Evolutionary conservation across 1,284 basidiomycete species (phyloP), one percentile per base, ranked within the genome.

Genomic region (Ceratobasidium sp.): DNA sequence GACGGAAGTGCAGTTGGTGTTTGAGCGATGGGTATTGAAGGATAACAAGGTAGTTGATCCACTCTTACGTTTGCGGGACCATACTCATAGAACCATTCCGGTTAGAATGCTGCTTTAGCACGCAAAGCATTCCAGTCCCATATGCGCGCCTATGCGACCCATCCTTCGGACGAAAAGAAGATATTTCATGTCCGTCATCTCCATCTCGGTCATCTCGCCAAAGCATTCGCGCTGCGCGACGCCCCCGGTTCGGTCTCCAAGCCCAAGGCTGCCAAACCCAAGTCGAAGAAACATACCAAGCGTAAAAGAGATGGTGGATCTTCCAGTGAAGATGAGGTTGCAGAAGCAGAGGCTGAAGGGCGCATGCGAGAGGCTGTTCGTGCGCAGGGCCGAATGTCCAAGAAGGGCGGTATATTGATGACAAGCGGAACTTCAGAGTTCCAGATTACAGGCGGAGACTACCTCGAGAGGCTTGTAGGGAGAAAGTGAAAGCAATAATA

Each of bases 141-240:
- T 84, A 93, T 99, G 86, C 91, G 98, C 77, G 98, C 98, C 0
- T 99, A 99, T 85, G 95, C 98, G 10, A 99, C 98, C 0, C 98
- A 99, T 86, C 97, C 97, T 0, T 90, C 94, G 3, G 92, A 93
- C 80, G 98, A 99, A 85, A 99, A 99, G 83, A 92, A 95, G 80
- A 95, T 98, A 79, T 99, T 99, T 88, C 97, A 98, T 85, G 92
- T 98, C 77, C 93, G 95, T 46, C 91, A 96, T 82, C 88, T 99
- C 10, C 98, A 99, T 84, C 90, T 98, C 56, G 98, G 98, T 0
- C 98, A 99, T 87, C 86, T 99, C 28, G 97, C 98, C 53, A 99
- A 99, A 86, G 91, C 96, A 0, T 99, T 99, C 83, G 97, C 96
- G 0, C 89, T 99, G 71, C 93, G 98, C 51, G 97, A 99, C 80